Evolutionary conservation across 2,329 filamentous ascomycete genomes (phyloP), one percentile per base, ranked within the genome.

Genomic region (Penicillium sp.): DNA sequence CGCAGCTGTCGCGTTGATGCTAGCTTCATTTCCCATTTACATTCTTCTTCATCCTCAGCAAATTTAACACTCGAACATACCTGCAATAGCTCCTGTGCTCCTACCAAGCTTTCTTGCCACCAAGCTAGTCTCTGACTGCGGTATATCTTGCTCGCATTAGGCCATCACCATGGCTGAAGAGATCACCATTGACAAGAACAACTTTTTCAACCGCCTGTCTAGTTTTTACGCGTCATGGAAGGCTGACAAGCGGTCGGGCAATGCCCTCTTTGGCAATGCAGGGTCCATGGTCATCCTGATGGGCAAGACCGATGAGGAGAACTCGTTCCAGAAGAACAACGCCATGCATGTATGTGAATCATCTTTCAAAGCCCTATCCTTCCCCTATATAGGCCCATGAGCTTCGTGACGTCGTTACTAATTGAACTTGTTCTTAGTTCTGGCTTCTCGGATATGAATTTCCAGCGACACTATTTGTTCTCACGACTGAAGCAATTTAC

Each of bases 371-470:
- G 5, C 33, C 19, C 16, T 25, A n/a, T 43, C 17, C 33, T 14
- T 28, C 22, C 28, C 38, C n/a, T 42, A 10, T 19, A 28, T 16
- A 22, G 1, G 12, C 40, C 19, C 12, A 19, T 9, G 38, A 35
- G 25, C 30, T 31, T 46, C 17, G 46, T 36, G 41, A 26, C 35
- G 17, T 33, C 14, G 25, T 52, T 36, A 42, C 56, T 61, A 52
- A 61, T 26, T n/a, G 16, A 31, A 16, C 35, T 33, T n/a, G 14
- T 19, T 40, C 63, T 58, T 74, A 97, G 92, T 96, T 97, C 77
- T 99, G 95, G 95, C 83, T 99, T 53, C 84, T 99, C 60, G 94
- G 94, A 68, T 99, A 99, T 80, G 94, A 99, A 75, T 99, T 99
- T 70, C 94, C 94, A 33, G 92, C 93, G 37, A 99, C 94, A 0